phyloP scores from a whole-genome alignment of 2,329 filamentous ascomycete genomes.

The Sporothrix dimorphospora region DNA sequence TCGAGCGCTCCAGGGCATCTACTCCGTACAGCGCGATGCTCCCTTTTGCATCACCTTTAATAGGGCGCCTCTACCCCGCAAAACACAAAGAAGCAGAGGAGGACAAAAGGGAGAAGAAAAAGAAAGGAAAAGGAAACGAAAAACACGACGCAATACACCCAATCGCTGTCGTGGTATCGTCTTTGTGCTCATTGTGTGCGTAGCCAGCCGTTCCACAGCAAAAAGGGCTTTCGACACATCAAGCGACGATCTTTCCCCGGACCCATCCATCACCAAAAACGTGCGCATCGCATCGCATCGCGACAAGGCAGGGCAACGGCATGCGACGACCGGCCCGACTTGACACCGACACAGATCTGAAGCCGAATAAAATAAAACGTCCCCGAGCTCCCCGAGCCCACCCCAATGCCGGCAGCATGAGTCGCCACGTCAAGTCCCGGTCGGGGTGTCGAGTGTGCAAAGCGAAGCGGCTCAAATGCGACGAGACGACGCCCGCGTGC shows the following conservation, averaged over 20 bases:
- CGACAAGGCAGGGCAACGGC: not conserved
- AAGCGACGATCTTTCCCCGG: not conserved
- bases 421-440: conserved; percentile 33
- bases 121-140: not conserved
- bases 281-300: not conserved
- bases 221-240: not conserved
- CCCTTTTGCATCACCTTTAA: not conserved
- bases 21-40: not conserved
- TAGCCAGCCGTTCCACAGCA: not conserved
- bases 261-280: not conserved
- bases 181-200: not conserved
- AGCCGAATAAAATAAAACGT: too few species aligned
- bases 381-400: too few species aligned
- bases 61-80: conserved; percentile 4
- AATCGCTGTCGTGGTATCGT: not conserved
- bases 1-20: not conserved
- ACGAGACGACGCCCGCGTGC: conserved; percentile 40
- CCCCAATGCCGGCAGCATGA: conserved; percentile 25
- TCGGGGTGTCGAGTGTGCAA: conserved; percentile 34
- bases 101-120: not conserved
- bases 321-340: not conserved
- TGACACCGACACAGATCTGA: too few species aligned
- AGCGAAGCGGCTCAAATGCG: conserved; percentile 40
- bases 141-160: not conserved
- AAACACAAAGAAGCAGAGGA: not conserved